Evolutionary conservation across 306 rosid genomes (phyloP), one percentile per base, ranked within the genome.

Genomic region (Morella rubra): DNA sequence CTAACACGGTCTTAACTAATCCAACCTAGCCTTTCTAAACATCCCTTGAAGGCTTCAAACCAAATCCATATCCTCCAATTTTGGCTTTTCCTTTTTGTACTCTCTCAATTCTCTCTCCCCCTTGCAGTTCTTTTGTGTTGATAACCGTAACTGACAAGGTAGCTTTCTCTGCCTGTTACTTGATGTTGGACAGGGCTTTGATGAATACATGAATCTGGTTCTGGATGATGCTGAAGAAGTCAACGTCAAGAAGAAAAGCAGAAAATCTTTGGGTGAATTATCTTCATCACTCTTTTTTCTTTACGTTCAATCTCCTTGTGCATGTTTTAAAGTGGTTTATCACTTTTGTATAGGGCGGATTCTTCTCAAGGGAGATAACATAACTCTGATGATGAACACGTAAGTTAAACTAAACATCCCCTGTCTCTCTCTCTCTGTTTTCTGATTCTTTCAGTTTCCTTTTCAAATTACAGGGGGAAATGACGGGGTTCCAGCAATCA

Each of bases 311-410:
- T 49, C 59, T 18, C 1, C 32, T 51, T 50, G 50, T 62, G 66
- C 65, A 69, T 69, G 9, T 40, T 77, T 69, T 83, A 61, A 88
- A 62, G 55, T 47, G 40, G 77, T 40, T 74, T 11, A 12, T 73
- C 19, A 54, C 47, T 74, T 73, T 54, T 74, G 9, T 71, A 71
- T 75, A 93, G 96, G 97, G 87, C 84, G 97, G 88, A 90, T 93
- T 54, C 92, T 93, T 62, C 96, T 93, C 2, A 90, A 93, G 78
- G 97, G 97, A 73, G 97, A 93, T 85, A 93, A 89, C 85, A 93
- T 93, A 52, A 93, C 97, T 70, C 75, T 93, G 59, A 93, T 92
- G 97, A 90, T 90, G 97, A 90, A 85, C 74, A 75, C 93, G 97
- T 90, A 83, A 87, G 93, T 87, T 41, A 32, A 62, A 64, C 42